Base-by-base conservation (phyloP, 371 early-diverging fungal species). In the Mortierella sp. region DNA sequence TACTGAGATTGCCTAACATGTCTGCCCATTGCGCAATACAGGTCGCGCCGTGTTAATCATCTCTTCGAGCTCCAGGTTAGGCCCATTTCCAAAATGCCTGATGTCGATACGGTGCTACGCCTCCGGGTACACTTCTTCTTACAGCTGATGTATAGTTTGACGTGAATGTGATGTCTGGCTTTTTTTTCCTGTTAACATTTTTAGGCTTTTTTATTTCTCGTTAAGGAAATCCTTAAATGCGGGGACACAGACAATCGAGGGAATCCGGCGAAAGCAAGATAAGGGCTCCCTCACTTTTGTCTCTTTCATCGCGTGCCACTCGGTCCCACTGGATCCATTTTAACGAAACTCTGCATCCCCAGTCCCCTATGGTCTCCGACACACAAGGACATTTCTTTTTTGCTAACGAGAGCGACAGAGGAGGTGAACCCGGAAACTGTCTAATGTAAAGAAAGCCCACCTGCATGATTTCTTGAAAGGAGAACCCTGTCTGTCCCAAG, bases 181-280 rank as follows among this genome's bases (percentile, higher is more conserved):
- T n/a, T n/a, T n/a, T n/a, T n/a, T n/a, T n/a, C n/a, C n/a, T n/a
- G n/a, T n/a, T n/a, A n/a, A n/a, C n/a, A n/a, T n/a, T n/a, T n/a
- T n/a, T n/a, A n/a, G n/a, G n/a, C n/a, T n/a, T n/a, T 44, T 44
- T 30, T 28, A 24, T 27, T 39, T 65, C 67, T 66, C 23, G 42
- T 48, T 54, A 67, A 60, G 68, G 68, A 50, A 67, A 67, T 60
- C 55, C 23, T 47, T 34, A 50, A 68, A 68, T 68, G 69, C 62
- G 69, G 69, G 69, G 69, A 46, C 47, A 43, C 56, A 28, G 50
- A 30, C 55, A 53, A 53, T 32, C 14, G 48, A 47, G 28, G 21
- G 46, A 48, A 48, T 8, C 24, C 42, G n/a, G 15, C 14, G 30
- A 43, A 56, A 50, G 23, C 56, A 50, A 50, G 69, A 68, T 68